Evolutionary conservation across 805 yeast species (phyloP), one percentile per base, ranked within the genome.

Genomic region (Candida manassasensis): DNA sequence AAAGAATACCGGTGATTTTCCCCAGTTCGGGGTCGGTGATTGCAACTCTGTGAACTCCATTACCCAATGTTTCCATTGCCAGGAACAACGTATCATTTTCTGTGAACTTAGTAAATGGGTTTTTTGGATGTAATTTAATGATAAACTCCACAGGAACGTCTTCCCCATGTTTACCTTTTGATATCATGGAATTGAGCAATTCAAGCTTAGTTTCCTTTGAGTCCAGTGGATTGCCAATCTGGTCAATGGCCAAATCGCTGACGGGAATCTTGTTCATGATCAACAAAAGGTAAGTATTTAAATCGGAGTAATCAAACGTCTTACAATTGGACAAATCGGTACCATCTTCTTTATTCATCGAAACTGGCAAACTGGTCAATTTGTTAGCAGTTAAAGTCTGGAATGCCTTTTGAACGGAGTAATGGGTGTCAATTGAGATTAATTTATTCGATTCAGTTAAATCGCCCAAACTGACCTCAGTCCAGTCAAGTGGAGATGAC

Each of bases 41-140:
- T 8, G 97, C 96, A 14, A 90, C 77, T 53, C 98, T 73, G 62
- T 93, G 98, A 3, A 89, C 96, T 14, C 98, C 98, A 26, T 84
- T 77, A n/a, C 97, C 97, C 42, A 90, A 67, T 9, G 84, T 79
- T 57, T 87, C 94, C 48, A 85, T 84, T 2, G 86, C 96, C 4
- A 77, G 72, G 27, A 81, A 70, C 35, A 90, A 64, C 14, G 79
- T 75, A 37, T 82, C 88, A 15, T 61, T 46, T 48, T 85, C 88
- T 29, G 78, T 74, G 39, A 93, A 66, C 52, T 85, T 84, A 42
- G 84, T 73, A 52, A 89, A 87, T 3, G 95, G 95, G 51, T 87
- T 90, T 54, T 89, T 89, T 21, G 87, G 88, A 15, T 90, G 82
- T 42, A 93, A 63, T 48, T 79, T 80, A 33, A 88, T 80, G 22